A percentile compares a stretch with the other conserved stretches of the same genome.
Conservation (phyloP, 2,329 filamentous ascomycete species). For the Fusarium sp. region DNA sequence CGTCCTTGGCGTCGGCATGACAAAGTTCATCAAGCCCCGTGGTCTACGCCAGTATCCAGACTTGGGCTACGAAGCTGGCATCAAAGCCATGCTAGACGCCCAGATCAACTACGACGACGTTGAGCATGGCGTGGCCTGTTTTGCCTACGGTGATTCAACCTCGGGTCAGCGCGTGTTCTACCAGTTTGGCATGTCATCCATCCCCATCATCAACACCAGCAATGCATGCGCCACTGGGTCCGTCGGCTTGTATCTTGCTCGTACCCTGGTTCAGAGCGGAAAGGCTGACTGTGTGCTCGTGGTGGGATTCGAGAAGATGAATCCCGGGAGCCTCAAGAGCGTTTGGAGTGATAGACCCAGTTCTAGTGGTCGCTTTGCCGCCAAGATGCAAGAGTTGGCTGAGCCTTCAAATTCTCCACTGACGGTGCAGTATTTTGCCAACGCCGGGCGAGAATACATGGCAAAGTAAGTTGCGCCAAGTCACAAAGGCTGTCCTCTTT, state of each 20-base stretch:
- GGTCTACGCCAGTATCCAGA: not conserved
- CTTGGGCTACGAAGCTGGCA: not conserved
- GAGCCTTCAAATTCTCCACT: not conserved
- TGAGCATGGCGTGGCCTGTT: not conserved
- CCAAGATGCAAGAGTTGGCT: not conserved
- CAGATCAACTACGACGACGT: not conserved
- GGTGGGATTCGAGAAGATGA: not conserved
- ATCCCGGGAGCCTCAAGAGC: not conserved
- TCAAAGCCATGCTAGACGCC: not conserved
- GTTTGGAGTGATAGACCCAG: not conserved
- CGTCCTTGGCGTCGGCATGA: not conserved
- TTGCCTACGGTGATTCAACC: not conserved
- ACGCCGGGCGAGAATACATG: not conserved
- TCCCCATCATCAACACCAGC: not conserved
- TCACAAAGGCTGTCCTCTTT: too few relatives aligned
- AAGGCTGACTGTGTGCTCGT: not conserved
- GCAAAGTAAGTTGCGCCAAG: not conserved
- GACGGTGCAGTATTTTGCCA: not conserved
- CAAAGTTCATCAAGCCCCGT: not conserved
- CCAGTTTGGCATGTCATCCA: not conserved
- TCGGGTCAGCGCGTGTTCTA: not conserved
- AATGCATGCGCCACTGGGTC: not conserved
- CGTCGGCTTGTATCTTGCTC: not conserved
- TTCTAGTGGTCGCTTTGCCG: not conserved
- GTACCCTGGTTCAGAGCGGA: not conserved